Percentiles rank a stretch among this genome's conserved stretches.
Evolutionary conservation across 1,139 yeast species (phyloP).

Genomic region (Kluyveromyces sp.): DNA sequence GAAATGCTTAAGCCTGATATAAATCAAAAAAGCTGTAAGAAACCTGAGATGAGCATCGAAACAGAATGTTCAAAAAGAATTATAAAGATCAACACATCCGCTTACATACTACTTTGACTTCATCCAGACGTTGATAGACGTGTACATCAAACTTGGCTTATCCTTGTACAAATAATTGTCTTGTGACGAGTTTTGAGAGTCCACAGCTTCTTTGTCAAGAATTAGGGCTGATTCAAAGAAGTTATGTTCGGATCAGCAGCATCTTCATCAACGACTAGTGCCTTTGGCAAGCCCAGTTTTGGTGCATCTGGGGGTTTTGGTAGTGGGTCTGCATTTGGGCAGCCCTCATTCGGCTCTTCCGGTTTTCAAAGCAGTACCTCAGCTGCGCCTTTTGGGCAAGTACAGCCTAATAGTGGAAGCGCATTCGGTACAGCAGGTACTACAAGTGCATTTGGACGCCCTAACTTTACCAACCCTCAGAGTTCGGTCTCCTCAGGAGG

Average conservation of each 20-base stretch:
- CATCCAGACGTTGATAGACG: not conserved
- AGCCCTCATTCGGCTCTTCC: conserved; percentile 14
- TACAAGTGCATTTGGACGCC: conserved; percentile 4
- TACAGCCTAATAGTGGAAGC: not conserved
- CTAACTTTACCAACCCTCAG: not conserved
- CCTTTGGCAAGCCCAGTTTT: conserved; percentile 25
- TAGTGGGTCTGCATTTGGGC: conserved; percentile 17
- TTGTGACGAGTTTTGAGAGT: not conserved
- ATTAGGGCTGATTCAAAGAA: too few species aligned
- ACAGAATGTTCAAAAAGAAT: not conserved
- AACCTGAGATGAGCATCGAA: not conserved
- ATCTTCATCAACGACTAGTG: conserved; percentile 15
- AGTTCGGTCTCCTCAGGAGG: not conserved
- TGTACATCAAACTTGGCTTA: not conserved
- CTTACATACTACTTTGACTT: not conserved
- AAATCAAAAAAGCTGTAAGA: not conserved
- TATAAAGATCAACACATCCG: not conserved
- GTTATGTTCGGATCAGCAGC: not conserved
- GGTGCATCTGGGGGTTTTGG: conserved; percentile 12
- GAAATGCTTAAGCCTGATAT: too few species aligned
- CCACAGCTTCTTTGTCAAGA: too few species aligned
- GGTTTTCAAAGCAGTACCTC: conserved; percentile 10
- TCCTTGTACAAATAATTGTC: not conserved
- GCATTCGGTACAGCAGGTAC: not conserved
- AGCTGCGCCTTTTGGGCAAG: not conserved